A percentile compares a stretch with the other conserved stretches of the same genome.
Evolutionary conservation across 495 filamentous ascomycete species (phyloP).

Genomic region (Aspergillus bertholletiae): DNA sequence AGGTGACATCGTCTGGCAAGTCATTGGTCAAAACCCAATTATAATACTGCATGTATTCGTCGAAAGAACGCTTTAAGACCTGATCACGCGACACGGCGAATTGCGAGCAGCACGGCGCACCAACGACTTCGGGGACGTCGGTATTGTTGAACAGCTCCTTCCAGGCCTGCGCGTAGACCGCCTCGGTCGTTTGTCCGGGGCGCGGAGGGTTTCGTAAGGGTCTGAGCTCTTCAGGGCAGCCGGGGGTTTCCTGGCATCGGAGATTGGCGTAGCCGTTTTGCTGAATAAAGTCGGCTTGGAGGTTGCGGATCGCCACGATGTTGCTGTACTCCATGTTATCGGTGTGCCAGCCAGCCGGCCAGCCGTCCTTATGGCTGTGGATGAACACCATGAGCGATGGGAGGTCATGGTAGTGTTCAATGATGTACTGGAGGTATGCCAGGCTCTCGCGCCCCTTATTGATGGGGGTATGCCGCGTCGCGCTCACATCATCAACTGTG

Average conservation of each 20-base stretch:
- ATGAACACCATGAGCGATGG: slow-evolving; percentile 40
- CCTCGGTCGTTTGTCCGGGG: slow-evolving; percentile 47
- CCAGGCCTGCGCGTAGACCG: slow-evolving; percentile 41
- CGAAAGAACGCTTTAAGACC: slow-evolving; percentile 42
- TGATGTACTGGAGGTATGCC: slow-evolving; percentile 46
- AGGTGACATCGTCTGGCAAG: slow-evolving; percentile 41
- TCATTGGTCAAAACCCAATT: slow-evolving; percentile 56
- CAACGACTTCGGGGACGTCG: slow-evolving; percentile 46
- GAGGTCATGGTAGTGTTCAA: slow-evolving; percentile 46
- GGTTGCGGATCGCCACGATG: slow-evolving; percentile 36
- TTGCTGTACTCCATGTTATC: slow-evolving; percentile 44
- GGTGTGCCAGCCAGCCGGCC: slow-evolving; percentile 43
- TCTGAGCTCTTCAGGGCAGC: slow-evolving; percentile 39
- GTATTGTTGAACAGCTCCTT: slow-evolving; percentile 38
- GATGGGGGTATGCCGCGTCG: slow-evolving; percentile 34
- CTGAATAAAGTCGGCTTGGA: slow-evolving; percentile 33
- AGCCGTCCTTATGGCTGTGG: slow-evolving; percentile 40
- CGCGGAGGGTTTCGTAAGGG: slow-evolving; percentile 43
- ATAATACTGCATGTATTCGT: slow-evolving; percentile 55
- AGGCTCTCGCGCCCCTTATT: slow-evolving; percentile 48
- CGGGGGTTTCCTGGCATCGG: slow-evolving; percentile 38
- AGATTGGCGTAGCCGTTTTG: slow-evolving; percentile 40
- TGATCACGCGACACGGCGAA: slow-evolving; percentile 60
- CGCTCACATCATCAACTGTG: slow-evolving; percentile 40
- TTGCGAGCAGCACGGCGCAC: slow-evolving; percentile 62